Conservation (phyloP, 2,329 filamentous ascomycete species). For the Helotiales sp. region DNA sequence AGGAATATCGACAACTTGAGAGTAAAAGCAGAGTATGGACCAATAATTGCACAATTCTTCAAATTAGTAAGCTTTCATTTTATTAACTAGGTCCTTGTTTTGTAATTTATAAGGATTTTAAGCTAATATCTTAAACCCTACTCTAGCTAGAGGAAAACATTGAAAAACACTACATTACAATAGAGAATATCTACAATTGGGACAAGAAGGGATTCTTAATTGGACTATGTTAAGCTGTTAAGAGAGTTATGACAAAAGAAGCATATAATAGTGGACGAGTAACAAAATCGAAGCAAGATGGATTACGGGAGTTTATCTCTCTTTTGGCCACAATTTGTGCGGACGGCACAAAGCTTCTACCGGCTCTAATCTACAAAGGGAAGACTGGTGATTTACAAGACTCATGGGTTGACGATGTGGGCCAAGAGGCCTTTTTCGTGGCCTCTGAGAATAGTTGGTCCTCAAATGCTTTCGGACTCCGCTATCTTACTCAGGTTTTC, state of each 20-base stretch:
- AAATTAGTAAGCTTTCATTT: background rate
- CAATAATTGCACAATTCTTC: conserved; percentile 9
- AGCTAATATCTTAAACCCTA: background rate
- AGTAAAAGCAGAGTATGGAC: conserved; percentile 4
- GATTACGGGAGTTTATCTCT: background rate
- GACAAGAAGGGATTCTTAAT: background rate
- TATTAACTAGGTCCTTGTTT: no score
- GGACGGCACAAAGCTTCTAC: background rate
- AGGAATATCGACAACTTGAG: conserved; percentile 12
- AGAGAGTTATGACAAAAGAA: background rate
- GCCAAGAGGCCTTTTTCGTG: background rate
- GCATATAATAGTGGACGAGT: background rate
- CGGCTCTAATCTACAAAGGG: background rate
- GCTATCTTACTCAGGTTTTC: background rate
- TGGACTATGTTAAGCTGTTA: background rate
- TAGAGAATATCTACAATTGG: background rate
- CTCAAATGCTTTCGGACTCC: background rate
- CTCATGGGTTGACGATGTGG: background rate
- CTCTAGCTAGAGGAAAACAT: background rate
- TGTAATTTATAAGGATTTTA: background rate
- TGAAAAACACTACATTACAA: background rate
- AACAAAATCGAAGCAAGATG: background rate
- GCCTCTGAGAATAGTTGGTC: background rate
- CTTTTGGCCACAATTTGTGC: background rate
- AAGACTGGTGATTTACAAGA: background rate